A percentile compares a stretch with the other conserved stretches of the same genome.
Evolutionary conservation across 257 asterid genomes (phyloP).

Genomic region (Solanum paucissectum): DNA sequence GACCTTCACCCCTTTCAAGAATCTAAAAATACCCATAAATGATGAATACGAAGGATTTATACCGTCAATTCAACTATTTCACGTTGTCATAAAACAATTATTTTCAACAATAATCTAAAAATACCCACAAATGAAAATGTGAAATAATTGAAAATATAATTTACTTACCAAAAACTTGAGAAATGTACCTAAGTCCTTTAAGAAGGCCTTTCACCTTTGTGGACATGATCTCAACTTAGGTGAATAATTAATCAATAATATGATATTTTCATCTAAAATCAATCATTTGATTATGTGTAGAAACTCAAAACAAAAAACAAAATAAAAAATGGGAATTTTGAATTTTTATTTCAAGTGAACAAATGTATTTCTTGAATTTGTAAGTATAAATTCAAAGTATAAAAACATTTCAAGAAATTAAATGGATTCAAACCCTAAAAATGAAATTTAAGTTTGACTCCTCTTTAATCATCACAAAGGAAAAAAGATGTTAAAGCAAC

Average conservation of each 20-base stretch:
- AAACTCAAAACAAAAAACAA: neutral
- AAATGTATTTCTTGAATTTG: neutral
- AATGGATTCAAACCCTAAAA: neutral
- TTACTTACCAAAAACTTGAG: slow-evolving; percentile 77
- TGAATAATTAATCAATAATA: neutral
- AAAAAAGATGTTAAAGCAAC: neutral
- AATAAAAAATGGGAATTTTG: neutral
- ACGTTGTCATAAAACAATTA: neutral
- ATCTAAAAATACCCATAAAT: neutral
- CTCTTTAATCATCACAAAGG: neutral
- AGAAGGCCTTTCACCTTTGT: slow-evolving; percentile 85
- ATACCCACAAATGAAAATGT: neutral
- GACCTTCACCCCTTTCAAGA: neutral
- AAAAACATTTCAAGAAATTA: neutral
- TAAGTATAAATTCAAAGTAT: neutral
- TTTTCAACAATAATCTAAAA: neutral
- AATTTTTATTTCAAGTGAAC: neutral
- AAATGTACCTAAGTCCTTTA: slow-evolving; percentile 91
- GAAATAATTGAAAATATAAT: neutral
- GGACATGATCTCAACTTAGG: slow-evolving; percentile 14
- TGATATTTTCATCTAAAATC: neutral
- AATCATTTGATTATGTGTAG: neutral
- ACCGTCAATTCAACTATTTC: neutral
- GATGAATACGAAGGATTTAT: neutral
- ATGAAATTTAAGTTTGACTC: slow-evolving; percentile 4